Evolutionary conservation across 2,329 filamentous ascomycete species (phyloP), one percentile per base, ranked within the genome.

Genomic region (Colletotrichum sojae): DNA sequence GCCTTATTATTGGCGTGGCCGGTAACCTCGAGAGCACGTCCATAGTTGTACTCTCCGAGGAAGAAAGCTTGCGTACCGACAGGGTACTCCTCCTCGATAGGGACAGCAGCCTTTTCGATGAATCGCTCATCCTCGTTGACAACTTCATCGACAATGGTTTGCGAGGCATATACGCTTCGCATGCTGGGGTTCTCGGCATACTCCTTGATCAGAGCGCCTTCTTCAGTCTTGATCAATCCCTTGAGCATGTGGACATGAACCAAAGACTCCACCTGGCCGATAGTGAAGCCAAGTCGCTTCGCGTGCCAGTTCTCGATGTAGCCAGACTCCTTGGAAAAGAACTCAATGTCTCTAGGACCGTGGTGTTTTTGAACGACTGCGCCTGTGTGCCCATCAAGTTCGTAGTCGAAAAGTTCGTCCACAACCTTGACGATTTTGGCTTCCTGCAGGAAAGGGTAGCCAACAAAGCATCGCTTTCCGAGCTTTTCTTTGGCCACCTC

Each of bases 361-460:
- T 98, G 94, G 20, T 94, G 91, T 45, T 85, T 88, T 54, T 90
- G 85, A 20, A 92, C 80, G 40, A 95, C 84, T 55, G 92, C 89
- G 48, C 85, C 85, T 67, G 89, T 89, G 71, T 90, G 86, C 40
- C 90, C 85, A 1, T 91, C 87, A 43, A 96, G 83, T 18, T 90
- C 85, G 76, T 98, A 99, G 75, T 93, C 92, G 78, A 98, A 98
- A 31, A 98, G 85, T 78, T 98, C 95, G 77, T 99, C 96, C 1
- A 94, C 95, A 1, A 98, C 93, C 63, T 91, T 91, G 59, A 94
- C 87, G 36, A 99, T 91, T 82, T 95, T 95, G 61, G 94, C 96
- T 82, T 99, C 97, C 75, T 97, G 93, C 72, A 99, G 83, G 83
- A 98, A 99, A 1, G 96, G 96, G 76, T 97, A 99, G 45, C 95